A percentile compares a stretch with the other conserved stretches of the same genome.
Conservation (phyloP, 305 asterid species). For the Coffea humblotiana region DNA sequence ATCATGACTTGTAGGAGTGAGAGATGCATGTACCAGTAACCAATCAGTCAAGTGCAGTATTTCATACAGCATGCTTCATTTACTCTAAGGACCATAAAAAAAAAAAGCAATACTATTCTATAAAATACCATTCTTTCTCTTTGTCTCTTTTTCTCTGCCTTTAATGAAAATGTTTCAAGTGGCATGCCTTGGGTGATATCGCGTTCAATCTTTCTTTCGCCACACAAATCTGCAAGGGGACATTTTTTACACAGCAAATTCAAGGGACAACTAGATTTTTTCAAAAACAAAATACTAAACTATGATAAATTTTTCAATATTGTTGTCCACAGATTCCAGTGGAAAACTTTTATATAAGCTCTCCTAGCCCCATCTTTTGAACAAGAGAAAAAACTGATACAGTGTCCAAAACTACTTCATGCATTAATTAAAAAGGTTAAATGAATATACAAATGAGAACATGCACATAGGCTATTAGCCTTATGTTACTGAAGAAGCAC, state of each 20-base stretch:
- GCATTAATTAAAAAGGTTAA: not conserved
- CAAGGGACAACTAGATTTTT: not conserved
- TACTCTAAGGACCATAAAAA: not conserved
- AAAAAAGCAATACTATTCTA: constrained; percentile 47
- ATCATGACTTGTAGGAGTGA: not conserved
- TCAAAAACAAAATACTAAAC: not conserved
- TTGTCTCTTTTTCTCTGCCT: constrained; percentile 79
- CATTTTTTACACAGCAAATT: not conserved
- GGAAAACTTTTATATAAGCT: not conserved
- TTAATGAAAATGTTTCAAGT: constrained; percentile 66
- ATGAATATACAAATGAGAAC: not conserved
- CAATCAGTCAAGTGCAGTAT: not conserved
- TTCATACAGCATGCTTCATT: not conserved
- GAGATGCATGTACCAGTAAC: not conserved
- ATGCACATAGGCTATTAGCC: not conserved
- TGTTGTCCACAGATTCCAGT: no score
- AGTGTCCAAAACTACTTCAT: not conserved
- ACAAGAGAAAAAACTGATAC: not conserved
- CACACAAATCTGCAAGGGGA: constrained; percentile 61
- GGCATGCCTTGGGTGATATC: constrained; percentile 74
- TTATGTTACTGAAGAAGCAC: no score
- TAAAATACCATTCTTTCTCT: constrained; percentile 64
- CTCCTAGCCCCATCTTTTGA: not conserved
- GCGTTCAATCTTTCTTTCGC: constrained; percentile 83
- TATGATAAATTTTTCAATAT: not conserved